Base-by-base conservation (phyloP, 2,329 filamentous ascomycete species). In the Pseudogymnoascus sp. region DNA sequence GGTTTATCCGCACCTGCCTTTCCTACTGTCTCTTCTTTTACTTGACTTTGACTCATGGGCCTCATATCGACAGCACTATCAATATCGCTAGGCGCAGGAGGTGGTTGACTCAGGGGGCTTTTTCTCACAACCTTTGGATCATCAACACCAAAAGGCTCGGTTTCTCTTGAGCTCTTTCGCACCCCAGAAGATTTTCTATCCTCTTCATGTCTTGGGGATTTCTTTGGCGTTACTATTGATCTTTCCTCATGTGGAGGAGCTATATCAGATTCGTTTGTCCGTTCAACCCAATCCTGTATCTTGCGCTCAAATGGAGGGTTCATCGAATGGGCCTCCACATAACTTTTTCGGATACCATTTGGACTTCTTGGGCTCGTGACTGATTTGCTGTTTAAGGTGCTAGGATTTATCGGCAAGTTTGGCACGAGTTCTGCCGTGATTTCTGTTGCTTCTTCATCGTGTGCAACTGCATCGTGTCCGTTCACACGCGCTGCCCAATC, bases 261-360 rank as follows among this genome's bases (percentile, higher is more conserved):
- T 55, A 55, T 33, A 55, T 55, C 48, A 8, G 48, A 55, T 17
- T 55, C 29, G 5, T 33, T 55, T 33, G 48, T 55, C 25, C 69
- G 65, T 48, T 68, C 66, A 0, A 83, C 84, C 85, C 85, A 88
- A 58, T 84, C 81, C 65, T 82, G 80, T 65, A 88, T 81, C 71
- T 86, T 87, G 66, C 75, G 81, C 51, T 83, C 78, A 5, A 84
- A 77, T 0, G 81, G 74, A 2, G 84, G 83, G 66, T 85, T 85
- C 39, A 77, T 75, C 5, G 79, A 76, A 0, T 82, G 80, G 17
- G 76, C 77, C 63, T 80, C 76, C 12, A 85, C 70, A 65, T 86
- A 87, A 64, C 84, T 78, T 67, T 83, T 84, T 0, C 48, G 27
- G 35, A 55, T 33, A 3, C 29, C 48, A 33, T 55, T 17, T 33